Evolutionary conservation across 345 rosid genomes (phyloP), one percentile per base, ranked within the genome.

Genomic region (Linum trigynum): DNA sequence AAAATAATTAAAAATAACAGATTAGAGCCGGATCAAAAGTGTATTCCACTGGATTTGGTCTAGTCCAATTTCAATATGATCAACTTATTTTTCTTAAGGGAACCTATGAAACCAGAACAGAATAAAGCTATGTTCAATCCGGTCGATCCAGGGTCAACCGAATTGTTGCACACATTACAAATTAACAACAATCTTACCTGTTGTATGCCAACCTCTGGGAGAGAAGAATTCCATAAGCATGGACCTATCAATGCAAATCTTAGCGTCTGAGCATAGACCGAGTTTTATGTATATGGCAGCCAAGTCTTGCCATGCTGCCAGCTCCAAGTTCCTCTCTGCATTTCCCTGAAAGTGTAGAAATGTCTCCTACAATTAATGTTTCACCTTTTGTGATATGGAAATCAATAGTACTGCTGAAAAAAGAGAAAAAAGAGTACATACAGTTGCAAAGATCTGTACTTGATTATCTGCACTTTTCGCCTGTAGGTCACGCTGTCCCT

Each of bases 231-330:
- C 69, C 55, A 87, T 78, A 35, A 86, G 77, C 80, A 79, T 87
- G 62, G 96, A 89, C 80, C 84, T 90, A 66, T 80, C 81, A 23
- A 85, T 57, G 66, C 97, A 94, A 61, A 84, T 77, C 76, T 85
- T 78, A 57, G 95, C 96, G 69, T 91, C 91, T 35, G 75, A 39
- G 90, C 81, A 87, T 38, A 83, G 81, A 60, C 87, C 81, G 39
- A 89, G 76, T 71, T 79, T 84, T 61, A 84, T 69, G 16, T 91
- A 91, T 73, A 91, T 75, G 38, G 72, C 63, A 23, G 92, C 84
- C 74, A 95, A 79, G 79, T 95, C 91, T 79, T 85, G 90, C 99
- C 99, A 95, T 38, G 85, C 83, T 68, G 77, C 81, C 38, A 69
- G 68, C 81, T 91, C 99, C 76, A 79, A 69, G 23, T 77, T 82